phyloP scores from a whole-genome alignment of 1,284 basidiomycete species.

The Rhodotorula glutinis region DNA sequence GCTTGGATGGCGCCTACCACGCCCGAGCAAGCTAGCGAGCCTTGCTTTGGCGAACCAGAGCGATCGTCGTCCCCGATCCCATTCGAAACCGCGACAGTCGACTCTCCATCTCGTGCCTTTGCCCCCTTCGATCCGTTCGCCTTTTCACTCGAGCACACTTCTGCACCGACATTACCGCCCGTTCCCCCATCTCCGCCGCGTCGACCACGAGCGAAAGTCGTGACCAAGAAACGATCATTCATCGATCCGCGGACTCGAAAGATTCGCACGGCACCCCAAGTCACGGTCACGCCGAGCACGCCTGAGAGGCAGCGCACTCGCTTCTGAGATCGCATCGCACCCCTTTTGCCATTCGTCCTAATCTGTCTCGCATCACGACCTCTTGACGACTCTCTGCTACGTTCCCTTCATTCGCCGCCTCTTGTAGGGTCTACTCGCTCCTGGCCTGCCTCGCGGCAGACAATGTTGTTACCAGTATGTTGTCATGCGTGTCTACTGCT shows the following conservation, averaged over 20 bases:
- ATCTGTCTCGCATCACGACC: neutral
- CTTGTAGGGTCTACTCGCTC: too few relatives aligned
- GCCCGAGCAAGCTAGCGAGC: neutral
- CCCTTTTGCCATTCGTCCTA: neutral
- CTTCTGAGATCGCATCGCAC: neutral
- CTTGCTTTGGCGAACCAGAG: neutral
- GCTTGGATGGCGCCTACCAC: conserved; percentile 9
- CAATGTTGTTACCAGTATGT: neutral
- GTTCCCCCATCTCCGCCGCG: neutral
- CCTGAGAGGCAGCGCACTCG: conserved; percentile 5
- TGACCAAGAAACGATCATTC: conserved; percentile 18
- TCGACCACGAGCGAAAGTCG: neutral
- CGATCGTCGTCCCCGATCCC: too few relatives aligned
- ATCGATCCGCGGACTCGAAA: conserved; percentile 12
- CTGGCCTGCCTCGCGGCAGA: too few relatives aligned
- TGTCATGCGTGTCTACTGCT: neutral
- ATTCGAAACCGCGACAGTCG: too few relatives aligned
- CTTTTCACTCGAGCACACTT: neutral
- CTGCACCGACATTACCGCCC: neutral
- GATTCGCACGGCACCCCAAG: conserved; percentile 6
- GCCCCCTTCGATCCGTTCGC: conserved; percentile 15
- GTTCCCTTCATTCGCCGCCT: neutral
- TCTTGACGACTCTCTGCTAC: neutral
- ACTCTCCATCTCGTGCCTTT: neutral
- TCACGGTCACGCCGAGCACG: conserved; percentile 14